These are phyloP conservation scores for Nannizzia gypsea DNA, from an alignment of 2,329 filamentous ascomycete species.

Conservation along the genomic window DNA sequence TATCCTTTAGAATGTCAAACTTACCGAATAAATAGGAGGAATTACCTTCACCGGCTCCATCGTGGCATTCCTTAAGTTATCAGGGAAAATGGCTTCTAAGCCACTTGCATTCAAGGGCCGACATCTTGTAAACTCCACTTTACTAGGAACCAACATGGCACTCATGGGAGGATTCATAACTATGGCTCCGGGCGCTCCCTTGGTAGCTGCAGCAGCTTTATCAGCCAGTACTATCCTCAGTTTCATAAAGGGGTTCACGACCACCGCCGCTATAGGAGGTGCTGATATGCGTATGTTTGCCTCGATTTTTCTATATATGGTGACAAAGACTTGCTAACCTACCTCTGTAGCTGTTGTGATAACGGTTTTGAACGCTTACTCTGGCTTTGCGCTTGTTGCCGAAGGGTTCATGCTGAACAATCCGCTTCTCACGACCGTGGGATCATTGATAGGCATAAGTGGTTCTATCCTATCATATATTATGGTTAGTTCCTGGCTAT, in stretches of 20 bases:
- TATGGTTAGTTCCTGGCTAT: constrained; percentile 31
- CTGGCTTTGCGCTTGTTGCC: constrained; percentile 77
- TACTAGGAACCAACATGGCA: constrained; percentile 64
- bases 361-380: constrained; percentile 81
- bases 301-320: background rate
- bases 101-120: constrained; percentile 62
- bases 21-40: constrained; percentile 40
- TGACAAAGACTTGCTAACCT: constrained; percentile 12
- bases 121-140: constrained; percentile 60
- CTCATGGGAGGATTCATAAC: constrained; percentile 77
- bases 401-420: constrained; percentile 91
- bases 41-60: constrained; percentile 87
- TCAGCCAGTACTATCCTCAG: constrained; percentile 65
- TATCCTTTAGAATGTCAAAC: background rate
- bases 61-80: constrained; percentile 78
- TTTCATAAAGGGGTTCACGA: constrained; percentile 78
- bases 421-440: constrained; percentile 69
- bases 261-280: constrained; percentile 79
- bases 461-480: constrained; percentile 84
- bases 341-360: constrained; percentile 56
- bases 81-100: constrained; percentile 67
- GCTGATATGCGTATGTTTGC: constrained; percentile 62
- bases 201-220: constrained; percentile 66
- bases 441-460: constrained; percentile 75
- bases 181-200: constrained; percentile 66